A percentile compares a stretch with the other conserved stretches of the same genome.
Evolutionary conservation across 2,329 filamentous ascomycete species (phyloP).

Genomic region (Zelopaecilomyces penicillatus): DNA sequence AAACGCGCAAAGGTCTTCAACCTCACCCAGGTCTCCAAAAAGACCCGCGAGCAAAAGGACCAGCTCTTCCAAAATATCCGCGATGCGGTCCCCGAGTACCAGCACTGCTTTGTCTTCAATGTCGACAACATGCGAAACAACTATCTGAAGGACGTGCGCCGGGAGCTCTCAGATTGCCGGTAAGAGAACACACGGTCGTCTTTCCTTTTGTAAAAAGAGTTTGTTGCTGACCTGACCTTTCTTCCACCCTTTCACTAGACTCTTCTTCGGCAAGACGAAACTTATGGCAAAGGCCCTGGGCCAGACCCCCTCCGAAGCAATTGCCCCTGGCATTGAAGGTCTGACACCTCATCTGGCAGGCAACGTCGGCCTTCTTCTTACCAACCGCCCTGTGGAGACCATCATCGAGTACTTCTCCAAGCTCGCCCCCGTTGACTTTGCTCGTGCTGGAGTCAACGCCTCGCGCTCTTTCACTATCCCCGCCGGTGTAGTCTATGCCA

Average conservation of each 20-base stretch:
- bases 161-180: constrained; percentile 78
- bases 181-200: constrained; percentile 31
- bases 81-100: constrained; percentile 74
- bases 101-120: constrained; percentile 86
- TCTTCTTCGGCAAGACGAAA: constrained; percentile 99
- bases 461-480: constrained; percentile 73
- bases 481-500: constrained; percentile 70
- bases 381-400: constrained; percentile 60
- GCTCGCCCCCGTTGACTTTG: constrained; percentile 76
- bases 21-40: constrained; percentile 86
- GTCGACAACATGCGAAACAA: constrained; percentile 98
- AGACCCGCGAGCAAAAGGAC: constrained; percentile 84
- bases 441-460: constrained; percentile 73
- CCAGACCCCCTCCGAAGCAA: constrained; percentile 65
- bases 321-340: constrained; percentile 66
- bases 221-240: not conserved
- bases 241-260: constrained; percentile 35
- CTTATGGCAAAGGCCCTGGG: constrained; percentile 96
- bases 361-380: constrained; percentile 85
- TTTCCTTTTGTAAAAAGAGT: constrained; percentile 1
- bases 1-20: constrained; percentile 86
- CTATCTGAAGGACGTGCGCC: constrained; percentile 83
- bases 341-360: constrained; percentile 66
- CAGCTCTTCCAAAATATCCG: constrained; percentile 84
- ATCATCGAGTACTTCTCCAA: constrained; percentile 65